Evolutionary conservation across 2,329 filamentous ascomycete genomes (phyloP), one percentile per base, ranked within the genome.

Genomic region (Ascochyta pisi): DNA sequence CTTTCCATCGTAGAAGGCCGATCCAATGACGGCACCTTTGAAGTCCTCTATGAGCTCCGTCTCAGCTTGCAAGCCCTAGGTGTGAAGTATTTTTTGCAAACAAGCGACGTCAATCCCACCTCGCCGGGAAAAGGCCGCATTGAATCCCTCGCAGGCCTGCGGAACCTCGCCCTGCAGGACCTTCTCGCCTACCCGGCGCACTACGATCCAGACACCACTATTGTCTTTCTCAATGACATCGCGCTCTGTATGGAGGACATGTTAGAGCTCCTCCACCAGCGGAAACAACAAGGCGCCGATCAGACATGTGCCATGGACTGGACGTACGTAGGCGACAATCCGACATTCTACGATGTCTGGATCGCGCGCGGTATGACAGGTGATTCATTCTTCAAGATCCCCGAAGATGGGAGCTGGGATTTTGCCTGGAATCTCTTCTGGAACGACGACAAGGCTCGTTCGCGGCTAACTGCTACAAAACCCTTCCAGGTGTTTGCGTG

Each of bases 121-220:
- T 56, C 48, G 9, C 31, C 53, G 15, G 60, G 58, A 24, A 38
- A 13, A 19, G 70, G 81, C 12, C 80, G 83, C 8, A 82, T 86
- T 31, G 60, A 58, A 4, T 74, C 68, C 31, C 79, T 86, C 13
- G 81, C 83, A 13, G 63, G 76, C 51, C 76, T 86, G 1, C 80
- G 84, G 5, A 85, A 86, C 53, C 60, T 83, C 6, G 83, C 83
- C 0, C 68, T 86, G 1, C 63, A 76, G 9, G 83, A 83, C 0
- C 71, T 85, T 2, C 48, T 77, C 29, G 55, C 54, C 2, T 22
- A 66, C 33, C 90, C 97, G 56, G 92, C 96, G 78, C 85, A 92
- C 72, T 98, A 97, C 83, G 96, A 96, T 78, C 92, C 92, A 42
- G 93, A 98, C 80, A 95, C 93, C 42, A 96, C 95, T 40, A 86